These are phyloP conservation scores for Phylloboletellus chloephorus DNA, from an alignment of 1,284 basidiomycete species.

Conservation along the genomic window DNA sequence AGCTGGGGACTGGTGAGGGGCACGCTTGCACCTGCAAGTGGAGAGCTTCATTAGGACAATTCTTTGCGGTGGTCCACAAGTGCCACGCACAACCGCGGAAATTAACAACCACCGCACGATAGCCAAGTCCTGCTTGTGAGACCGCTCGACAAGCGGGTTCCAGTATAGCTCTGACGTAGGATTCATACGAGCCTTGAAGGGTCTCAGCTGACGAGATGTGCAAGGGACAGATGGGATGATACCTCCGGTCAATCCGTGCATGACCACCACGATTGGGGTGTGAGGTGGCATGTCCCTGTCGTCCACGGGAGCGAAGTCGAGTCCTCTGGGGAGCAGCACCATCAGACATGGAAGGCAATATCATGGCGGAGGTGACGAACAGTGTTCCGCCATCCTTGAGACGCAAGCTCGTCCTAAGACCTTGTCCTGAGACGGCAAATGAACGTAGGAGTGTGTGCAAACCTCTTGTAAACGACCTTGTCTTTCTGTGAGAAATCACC, in stretches of 20 bases:
- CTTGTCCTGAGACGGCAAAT: slow-evolving; percentile 6
- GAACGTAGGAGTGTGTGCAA: slow-evolving; percentile 12
- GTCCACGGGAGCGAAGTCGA: slow-evolving; percentile 67
- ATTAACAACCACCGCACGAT: slow-evolving; percentile 84
- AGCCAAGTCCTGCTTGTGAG: slow-evolving; percentile 76
- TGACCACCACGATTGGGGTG: slow-evolving; percentile 77
- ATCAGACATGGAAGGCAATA: not conserved
- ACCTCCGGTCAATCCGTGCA: slow-evolving; percentile 88
- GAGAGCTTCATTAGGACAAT: slow-evolving; percentile 11
- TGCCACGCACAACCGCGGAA: slow-evolving; percentile 79
- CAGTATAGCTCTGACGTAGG: slow-evolving; percentile 80
- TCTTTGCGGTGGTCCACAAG: slow-evolving; percentile 7
- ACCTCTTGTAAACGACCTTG: slow-evolving; percentile 62
- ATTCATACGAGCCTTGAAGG: slow-evolving; percentile 73
- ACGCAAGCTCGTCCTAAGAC: slow-evolving; percentile 48
- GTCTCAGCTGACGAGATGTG: slow-evolving; percentile 9
- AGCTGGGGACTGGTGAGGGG: slow-evolving; percentile 77
- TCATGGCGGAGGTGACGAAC: slow-evolving; percentile 37
- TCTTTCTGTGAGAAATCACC: slow-evolving; percentile 74
- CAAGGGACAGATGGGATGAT: slow-evolving; percentile 5
- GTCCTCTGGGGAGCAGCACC: slow-evolving; percentile 41
- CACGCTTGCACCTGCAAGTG: slow-evolving; percentile 65
- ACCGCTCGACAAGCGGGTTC: slow-evolving; percentile 64
- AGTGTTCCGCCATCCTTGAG: slow-evolving; percentile 68
- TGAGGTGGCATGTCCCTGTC: slow-evolving; percentile 50